A percentile compares a stretch with the other conserved stretches of the same genome.
These are phyloP conservation scores for Suillus decipiens DNA, from an alignment of 768 basidiomycete genomes.

Conservation along the genomic window DNA sequence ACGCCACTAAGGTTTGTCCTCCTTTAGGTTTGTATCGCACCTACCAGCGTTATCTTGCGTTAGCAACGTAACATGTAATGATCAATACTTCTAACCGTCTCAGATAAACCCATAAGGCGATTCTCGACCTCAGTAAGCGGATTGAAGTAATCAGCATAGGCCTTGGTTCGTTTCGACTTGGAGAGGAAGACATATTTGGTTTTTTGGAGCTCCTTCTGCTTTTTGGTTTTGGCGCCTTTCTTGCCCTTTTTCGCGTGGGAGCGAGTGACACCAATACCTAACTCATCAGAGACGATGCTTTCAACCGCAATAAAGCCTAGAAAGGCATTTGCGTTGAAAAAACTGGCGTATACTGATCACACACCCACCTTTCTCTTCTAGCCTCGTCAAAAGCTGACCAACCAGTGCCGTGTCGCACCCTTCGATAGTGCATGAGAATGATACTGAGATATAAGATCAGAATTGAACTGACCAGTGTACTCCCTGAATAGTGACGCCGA, in stretches of 20 bases:
- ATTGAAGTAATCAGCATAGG: slow-evolving; percentile 71
- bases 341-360: background rate
- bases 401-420: slow-evolving; percentile 57
- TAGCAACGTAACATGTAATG: background rate
- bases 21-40: background rate
- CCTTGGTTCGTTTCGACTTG: slow-evolving; percentile 42
- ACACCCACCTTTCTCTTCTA: slow-evolving; percentile 68
- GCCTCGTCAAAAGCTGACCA: slow-evolving; percentile 63
- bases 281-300: slow-evolving; percentile 47
- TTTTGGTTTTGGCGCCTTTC: slow-evolving; percentile 41
- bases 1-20: slow-evolving; percentile 6
- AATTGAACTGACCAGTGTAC: slow-evolving; percentile 50
- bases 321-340: background rate
- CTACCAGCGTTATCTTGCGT: background rate
- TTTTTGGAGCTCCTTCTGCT: slow-evolving; percentile 56
- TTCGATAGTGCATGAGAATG: slow-evolving; percentile 23
- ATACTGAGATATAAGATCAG: background rate
- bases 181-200: slow-evolving; percentile 59
- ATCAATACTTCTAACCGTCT: slow-evolving; percentile 45
- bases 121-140: slow-evolving; percentile 60
- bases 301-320: slow-evolving; percentile 64
- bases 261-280: slow-evolving; percentile 44
- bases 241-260: slow-evolving; percentile 42
- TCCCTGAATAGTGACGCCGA: slow-evolving; percentile 57
- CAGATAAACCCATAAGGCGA: slow-evolving; percentile 58